A percentile compares a stretch with the other conserved stretches of the same genome.
Evolutionary conservation across 495 filamentous ascomycete species (phyloP).

Genomic region (Geoglossum glabrum): DNA sequence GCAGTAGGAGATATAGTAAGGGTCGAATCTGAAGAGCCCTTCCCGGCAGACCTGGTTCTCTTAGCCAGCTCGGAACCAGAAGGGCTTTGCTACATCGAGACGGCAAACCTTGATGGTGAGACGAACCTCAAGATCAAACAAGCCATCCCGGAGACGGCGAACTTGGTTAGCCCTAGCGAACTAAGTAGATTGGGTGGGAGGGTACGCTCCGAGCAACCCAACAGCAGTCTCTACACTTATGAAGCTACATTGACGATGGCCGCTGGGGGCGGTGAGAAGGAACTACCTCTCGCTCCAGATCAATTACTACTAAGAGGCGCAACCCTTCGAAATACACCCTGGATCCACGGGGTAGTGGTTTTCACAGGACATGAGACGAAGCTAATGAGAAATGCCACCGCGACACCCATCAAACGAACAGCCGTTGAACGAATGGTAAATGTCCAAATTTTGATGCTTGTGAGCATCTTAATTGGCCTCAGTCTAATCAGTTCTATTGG

Average conservation of each 20-base stretch:
- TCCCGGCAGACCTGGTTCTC: conserved; percentile 84
- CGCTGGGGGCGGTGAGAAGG: conserved; percentile 87
- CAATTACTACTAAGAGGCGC: conserved; percentile 82
- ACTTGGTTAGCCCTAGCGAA: conserved; percentile 70
- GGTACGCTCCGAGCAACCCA: conserved; percentile 87
- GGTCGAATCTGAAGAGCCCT: conserved; percentile 88
- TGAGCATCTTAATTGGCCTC: conserved; percentile 62
- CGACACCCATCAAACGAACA: conserved; percentile 91
- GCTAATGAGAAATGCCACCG: conserved; percentile 95
- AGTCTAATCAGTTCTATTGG: conserved; percentile 81
- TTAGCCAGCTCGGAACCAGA: conserved; percentile 93
- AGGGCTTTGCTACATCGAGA: conserved; percentile 97
- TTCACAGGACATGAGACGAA: conserved; percentile 99
- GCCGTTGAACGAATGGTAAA: conserved; percentile 89
- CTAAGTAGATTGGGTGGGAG: conserved; percentile 72
- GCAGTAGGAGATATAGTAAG: conserved; percentile 85
- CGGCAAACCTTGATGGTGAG: conserved; percentile 92
- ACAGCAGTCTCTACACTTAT: conserved; percentile 96
- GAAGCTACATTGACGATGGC: conserved; percentile 91
- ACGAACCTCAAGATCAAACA: conserved; percentile 99
- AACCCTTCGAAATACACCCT: conserved; percentile 88
- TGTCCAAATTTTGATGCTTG: conserved; percentile 74
- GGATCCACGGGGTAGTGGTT: conserved; percentile 91
- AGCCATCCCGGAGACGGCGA: conserved; percentile 79
- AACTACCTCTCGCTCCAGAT: conserved; percentile 61